Evolutionary conservation across 306 rosid genomes (phyloP).

Genomic region (Lagenaria siceraria): DNA sequence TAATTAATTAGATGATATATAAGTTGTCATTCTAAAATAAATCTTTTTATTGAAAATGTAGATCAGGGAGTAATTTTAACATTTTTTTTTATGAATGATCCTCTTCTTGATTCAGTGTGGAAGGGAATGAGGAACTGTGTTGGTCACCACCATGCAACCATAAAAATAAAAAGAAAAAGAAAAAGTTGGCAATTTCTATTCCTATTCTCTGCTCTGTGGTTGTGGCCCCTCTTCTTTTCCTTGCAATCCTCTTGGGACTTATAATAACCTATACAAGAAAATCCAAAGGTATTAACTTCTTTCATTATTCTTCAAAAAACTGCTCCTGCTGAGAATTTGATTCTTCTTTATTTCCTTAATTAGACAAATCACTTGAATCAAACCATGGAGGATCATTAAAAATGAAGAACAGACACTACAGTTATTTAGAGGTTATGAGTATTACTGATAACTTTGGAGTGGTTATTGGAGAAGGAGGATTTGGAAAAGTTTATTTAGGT

Average conservation of each 20-base stretch:
- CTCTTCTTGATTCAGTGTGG: background rate
- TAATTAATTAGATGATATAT: too few species aligned
- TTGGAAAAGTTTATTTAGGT: slow-evolving; percentile 30
- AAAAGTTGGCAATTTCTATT: background rate
- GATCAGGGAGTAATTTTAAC: too few species aligned
- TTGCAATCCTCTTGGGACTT: background rate
- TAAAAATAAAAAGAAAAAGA: too few species aligned
- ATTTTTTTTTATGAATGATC: too few species aligned
- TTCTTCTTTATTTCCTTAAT: too few species aligned
- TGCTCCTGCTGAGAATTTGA: too few species aligned
- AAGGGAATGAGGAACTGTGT: background rate
- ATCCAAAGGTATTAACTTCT: background rate
- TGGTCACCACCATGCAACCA: background rate
- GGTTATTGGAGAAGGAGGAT: slow-evolving; percentile 28
- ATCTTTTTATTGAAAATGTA: too few species aligned
- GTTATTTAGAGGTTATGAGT: slow-evolving; percentile 7
- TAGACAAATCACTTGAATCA: too few species aligned
- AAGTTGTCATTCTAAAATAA: too few species aligned
- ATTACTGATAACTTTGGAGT: slow-evolving; percentile 21
- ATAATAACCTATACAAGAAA: background rate
- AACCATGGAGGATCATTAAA: too few species aligned
- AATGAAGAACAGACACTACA: background rate
- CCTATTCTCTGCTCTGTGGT: background rate
- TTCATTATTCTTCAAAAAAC: background rate
- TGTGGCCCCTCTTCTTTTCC: background rate